Evolutionary conservation across 306 rosid genomes (phyloP).

Genomic region (Quercus alba): DNA sequence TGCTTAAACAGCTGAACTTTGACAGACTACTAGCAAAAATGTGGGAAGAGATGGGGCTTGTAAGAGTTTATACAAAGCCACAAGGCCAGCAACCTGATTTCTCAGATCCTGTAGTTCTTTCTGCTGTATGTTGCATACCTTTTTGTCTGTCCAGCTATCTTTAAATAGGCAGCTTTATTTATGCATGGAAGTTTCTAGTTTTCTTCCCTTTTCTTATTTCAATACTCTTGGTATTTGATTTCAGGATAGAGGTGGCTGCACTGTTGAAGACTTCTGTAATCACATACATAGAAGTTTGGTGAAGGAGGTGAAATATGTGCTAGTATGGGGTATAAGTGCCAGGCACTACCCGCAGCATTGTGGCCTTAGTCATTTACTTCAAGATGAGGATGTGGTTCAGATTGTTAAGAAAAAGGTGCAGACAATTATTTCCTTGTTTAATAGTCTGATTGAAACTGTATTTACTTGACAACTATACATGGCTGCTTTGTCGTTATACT

Average conservation of each 20-base stretch:
- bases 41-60: conserved; percentile 99
- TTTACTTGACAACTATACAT: not conserved
- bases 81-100: conserved; percentile 99
- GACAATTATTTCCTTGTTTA: conserved; percentile 6
- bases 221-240: conserved; percentile 28
- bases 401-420: conserved; percentile 96
- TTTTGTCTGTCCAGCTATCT: not conserved
- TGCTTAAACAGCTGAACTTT: conserved; percentile 72
- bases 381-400: conserved; percentile 97
- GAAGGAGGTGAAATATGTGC: conserved; percentile 95
- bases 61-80: conserved; percentile 94
- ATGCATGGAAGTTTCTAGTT: conserved; percentile 1
- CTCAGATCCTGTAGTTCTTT: conserved; percentile 87
- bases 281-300: conserved; percentile 93
- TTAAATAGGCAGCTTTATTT: not conserved
- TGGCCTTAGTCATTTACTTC: conserved; percentile 75
- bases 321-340: conserved; percentile 93
- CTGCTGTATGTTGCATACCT: conserved; percentile 62
- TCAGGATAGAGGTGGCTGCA: conserved; percentile 96
- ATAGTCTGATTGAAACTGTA: not conserved
- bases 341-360: conserved; percentile 98
- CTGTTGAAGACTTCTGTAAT: conserved; percentile 94
- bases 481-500: not conserved
- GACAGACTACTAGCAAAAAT: conserved; percentile 89
- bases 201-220: not conserved